Evolutionary conservation across 495 filamentous ascomycete species (phyloP).

Genomic region (Hyaloscypha finlandica): DNA sequence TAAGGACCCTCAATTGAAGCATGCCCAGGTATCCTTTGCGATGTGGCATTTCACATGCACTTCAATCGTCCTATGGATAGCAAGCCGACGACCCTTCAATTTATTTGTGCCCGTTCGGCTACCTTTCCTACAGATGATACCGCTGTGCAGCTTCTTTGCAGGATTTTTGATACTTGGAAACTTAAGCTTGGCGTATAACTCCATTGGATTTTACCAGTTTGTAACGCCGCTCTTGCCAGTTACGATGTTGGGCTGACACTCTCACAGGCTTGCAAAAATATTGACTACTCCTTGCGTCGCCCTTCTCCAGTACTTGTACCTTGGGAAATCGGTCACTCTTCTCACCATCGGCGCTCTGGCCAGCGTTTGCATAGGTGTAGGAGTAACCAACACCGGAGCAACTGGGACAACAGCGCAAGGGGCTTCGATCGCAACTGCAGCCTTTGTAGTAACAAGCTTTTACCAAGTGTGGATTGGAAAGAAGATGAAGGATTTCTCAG

Average conservation of each 20-base stretch:
- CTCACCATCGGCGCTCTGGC: conserved; percentile 36
- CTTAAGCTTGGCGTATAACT: conserved; percentile 41
- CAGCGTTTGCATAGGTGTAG: conserved; percentile 32
- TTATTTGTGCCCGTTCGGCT: conserved; percentile 40
- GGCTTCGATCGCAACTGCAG: conserved; percentile 37
- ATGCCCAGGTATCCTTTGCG: conserved; percentile 33
- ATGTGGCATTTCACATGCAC: conserved; percentile 47
- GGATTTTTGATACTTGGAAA: conserved; percentile 42
- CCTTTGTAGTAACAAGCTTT: conserved; percentile 40
- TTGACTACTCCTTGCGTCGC: conserved; percentile 43
- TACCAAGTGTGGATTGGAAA: conserved; percentile 46
- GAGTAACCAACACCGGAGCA: conserved; percentile 29
- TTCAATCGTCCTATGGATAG: conserved; percentile 36
- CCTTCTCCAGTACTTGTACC: conserved; percentile 39
- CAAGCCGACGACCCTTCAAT: conserved; percentile 37
- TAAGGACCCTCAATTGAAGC: conserved; percentile 31
- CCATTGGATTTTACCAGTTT: conserved; percentile 42
- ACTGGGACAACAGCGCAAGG: conserved; percentile 34
- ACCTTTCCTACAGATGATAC: conserved; percentile 39
- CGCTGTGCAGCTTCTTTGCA: conserved; percentile 42
- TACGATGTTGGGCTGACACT: background rate
- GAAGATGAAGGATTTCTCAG: conserved; percentile 42
- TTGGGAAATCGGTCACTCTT: conserved; percentile 37
- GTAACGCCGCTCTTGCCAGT: background rate
- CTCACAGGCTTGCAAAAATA: conserved; percentile 37